phyloP scores from a whole-genome alignment of 2,329 filamentous ascomycete species.

The Sporothrix humicola region DNA sequence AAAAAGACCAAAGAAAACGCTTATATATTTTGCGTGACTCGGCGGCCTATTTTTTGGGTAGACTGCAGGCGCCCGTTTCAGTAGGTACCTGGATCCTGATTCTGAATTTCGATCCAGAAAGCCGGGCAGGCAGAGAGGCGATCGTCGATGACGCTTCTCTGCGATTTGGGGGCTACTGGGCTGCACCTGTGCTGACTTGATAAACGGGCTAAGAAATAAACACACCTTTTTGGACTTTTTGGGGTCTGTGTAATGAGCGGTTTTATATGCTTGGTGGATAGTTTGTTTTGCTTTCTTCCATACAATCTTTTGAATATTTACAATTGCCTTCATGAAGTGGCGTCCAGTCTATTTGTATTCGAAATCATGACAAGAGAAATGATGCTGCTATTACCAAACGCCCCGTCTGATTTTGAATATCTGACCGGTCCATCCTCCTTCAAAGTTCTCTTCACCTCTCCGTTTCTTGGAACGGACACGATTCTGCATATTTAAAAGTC shows the following conservation, averaged over 20 bases:
- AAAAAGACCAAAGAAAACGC: background rate
- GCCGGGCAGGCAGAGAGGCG: background rate
- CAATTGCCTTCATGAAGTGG: background rate
- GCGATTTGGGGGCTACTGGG: background rate
- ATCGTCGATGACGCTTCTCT: constrained; percentile 20
- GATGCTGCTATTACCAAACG: background rate
- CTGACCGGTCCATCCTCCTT: background rate
- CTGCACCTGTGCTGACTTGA: background rate
- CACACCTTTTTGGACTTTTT: background rate
- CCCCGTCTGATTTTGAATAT: background rate
- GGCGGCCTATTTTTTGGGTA: background rate
- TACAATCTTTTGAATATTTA: background rate
- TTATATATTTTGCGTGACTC: background rate
- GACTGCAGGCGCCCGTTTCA: background rate
- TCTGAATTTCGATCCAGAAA: background rate
- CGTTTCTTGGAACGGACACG: no score
- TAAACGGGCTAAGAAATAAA: constrained; percentile 3
- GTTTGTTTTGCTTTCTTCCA: background rate
- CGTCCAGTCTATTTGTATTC: background rate
- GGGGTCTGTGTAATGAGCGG: no score
- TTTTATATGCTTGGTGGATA: background rate
- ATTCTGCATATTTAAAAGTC: background rate
- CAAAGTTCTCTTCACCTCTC: no score
- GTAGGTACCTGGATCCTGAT: background rate
- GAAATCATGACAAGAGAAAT: no score